Conservation (phyloP, 805 yeast genomes). For the Ogataea wickerhamii region DNA sequence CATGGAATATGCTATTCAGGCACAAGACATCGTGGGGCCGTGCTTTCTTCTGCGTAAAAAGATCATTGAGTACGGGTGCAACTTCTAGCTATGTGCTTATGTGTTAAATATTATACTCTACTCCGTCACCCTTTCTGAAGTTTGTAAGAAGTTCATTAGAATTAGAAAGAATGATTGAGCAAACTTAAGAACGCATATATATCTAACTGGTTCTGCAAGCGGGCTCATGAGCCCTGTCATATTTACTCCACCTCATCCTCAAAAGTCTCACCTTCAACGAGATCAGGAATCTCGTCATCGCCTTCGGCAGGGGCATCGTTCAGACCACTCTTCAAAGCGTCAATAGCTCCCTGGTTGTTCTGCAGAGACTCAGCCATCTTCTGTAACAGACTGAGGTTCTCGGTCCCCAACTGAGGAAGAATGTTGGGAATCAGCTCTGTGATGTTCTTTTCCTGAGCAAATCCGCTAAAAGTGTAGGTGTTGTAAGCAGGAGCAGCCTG, state of each 20-base stretch:
- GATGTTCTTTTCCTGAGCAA: constrained; percentile 87
- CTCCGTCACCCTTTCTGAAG: no score
- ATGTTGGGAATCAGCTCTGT: constrained; percentile 92
- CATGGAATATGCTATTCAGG: neutral
- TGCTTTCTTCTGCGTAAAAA: constrained; percentile 11
- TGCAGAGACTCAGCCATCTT: constrained; percentile 87
- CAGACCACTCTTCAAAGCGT: constrained; percentile 34
- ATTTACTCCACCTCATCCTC: constrained; percentile 48
- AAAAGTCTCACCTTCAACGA: constrained; percentile 86
- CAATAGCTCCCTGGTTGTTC: constrained; percentile 42
- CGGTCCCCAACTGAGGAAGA: constrained; percentile 95
- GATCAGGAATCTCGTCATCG: constrained; percentile 69
- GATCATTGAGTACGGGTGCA: constrained; percentile 7
- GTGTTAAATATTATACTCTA: no score
- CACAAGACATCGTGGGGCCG: constrained; percentile 4
- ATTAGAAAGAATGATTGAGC: neutral
- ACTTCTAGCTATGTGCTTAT: no score
- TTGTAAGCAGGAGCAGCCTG: constrained; percentile 89
- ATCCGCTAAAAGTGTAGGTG: constrained; percentile 93
- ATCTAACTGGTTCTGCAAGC: neutral
- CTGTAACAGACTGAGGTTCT: constrained; percentile 84
- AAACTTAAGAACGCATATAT: neutral
- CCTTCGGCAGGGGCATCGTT: constrained; percentile 44
- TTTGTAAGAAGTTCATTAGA: neutral
- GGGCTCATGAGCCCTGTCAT: neutral